Percentiles rank a stretch among this genome's conserved stretches.
phyloP scores from a whole-genome alignment of 352 stramenopile species.

The Phytophthora tubulina region DNA sequence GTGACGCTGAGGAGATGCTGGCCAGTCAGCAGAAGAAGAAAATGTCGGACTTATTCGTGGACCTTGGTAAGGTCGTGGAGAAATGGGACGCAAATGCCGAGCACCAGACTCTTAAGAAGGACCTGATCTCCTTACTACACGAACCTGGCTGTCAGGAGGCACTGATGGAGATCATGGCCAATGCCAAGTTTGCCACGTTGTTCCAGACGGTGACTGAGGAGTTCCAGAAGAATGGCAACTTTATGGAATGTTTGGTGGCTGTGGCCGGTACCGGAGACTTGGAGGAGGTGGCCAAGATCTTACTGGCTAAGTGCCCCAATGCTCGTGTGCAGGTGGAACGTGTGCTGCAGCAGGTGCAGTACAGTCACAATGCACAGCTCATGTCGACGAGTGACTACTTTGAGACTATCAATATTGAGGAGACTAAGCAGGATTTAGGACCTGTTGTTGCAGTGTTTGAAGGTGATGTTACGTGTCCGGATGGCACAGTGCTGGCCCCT shows the following conservation, averaged over 20 bases:
- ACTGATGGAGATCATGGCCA: conserved; percentile 79
- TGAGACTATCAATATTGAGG: conserved; percentile 72
- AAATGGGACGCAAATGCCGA: conserved; percentile 72
- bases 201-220: conserved; percentile 73
- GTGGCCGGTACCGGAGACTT: conserved; percentile 61
- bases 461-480: conserved; percentile 85
- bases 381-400: conserved; percentile 81
- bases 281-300: conserved; percentile 77
- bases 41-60: conserved; percentile 76
- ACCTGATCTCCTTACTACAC: conserved; percentile 78
- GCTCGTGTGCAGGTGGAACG: conserved; percentile 77
- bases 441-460: conserved; percentile 88
- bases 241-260: conserved; percentile 62
- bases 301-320: conserved; percentile 81
- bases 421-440: conserved; percentile 75
- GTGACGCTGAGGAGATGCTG: conserved; percentile 56
- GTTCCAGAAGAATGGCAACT: conserved; percentile 67
- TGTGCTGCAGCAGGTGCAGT: conserved; percentile 76
- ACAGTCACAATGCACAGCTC: conserved; percentile 73
- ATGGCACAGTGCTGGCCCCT: conserved; percentile 81
- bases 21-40: conserved; percentile 70
- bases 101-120: conserved; percentile 71
- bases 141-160: conserved; percentile 79
- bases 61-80: conserved; percentile 80
- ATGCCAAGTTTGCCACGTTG: conserved; percentile 67